Conservation (phyloP, 257 asterid species). For the Solanum pinnatisectum region DNA sequence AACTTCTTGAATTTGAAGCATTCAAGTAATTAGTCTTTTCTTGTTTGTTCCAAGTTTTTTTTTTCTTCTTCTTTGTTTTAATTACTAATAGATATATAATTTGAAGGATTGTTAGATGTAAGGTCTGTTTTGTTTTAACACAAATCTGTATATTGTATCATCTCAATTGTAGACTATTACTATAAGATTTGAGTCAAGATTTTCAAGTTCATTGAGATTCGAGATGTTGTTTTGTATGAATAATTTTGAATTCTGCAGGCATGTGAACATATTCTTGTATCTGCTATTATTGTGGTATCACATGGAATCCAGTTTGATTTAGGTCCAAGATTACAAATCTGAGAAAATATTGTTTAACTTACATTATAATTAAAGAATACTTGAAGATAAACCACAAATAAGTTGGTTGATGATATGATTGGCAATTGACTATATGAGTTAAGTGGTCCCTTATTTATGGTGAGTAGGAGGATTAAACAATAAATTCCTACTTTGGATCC, state of each 20-base stretch:
- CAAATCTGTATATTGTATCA: constrained; percentile 41
- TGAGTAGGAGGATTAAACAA: not conserved
- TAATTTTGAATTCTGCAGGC: constrained; percentile 4
- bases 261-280: constrained; percentile 49
- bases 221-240: not conserved
- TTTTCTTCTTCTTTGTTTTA: not conserved
- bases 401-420: constrained; percentile 24
- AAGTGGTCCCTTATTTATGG: constrained; percentile 5
- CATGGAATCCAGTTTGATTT: constrained; percentile 32
- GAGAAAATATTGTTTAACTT: not conserved
- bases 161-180: not conserved
- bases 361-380: constrained; percentile 1
- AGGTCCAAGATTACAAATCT: not conserved
- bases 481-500: not conserved
- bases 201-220: not conserved
- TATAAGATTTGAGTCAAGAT: constrained; percentile 12
- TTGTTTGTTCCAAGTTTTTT: not conserved
- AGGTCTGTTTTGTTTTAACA: constrained; percentile 30
- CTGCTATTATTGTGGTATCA: constrained; percentile 19
- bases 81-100: constrained; percentile 3
- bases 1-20: constrained; percentile 29
- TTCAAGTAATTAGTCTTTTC: constrained; percentile 1
- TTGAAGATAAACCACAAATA: not conserved
- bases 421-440: constrained; percentile 7
- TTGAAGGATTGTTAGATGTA: constrained; percentile 12